Evolutionary conservation across 2,329 filamentous ascomycete genomes (phyloP).

Genomic region (Cladophialophora carrionii): DNA sequence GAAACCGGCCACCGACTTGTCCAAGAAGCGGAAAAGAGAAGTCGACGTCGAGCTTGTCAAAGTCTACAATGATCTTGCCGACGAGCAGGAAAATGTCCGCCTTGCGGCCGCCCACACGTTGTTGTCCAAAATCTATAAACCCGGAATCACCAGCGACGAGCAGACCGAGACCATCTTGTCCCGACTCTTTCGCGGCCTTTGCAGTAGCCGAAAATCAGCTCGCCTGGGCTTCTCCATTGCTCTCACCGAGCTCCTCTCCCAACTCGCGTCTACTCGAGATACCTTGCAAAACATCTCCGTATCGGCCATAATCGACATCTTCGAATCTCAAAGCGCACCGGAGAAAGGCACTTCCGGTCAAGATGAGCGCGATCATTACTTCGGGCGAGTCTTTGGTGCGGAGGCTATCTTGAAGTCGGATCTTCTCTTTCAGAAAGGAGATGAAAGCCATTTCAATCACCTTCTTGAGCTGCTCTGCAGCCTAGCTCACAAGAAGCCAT

Average conservation of each 20-base stretch:
- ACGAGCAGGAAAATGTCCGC: slow-evolving; percentile 52
- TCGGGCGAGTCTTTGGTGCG: slow-evolving; percentile 84
- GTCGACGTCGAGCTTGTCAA: slow-evolving; percentile 53
- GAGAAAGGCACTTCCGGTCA: slow-evolving; percentile 61
- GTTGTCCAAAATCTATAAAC: slow-evolving; percentile 50
- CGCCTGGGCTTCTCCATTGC: slow-evolving; percentile 88
- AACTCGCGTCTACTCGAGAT: slow-evolving; percentile 60
- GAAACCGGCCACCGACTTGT: slow-evolving; percentile 11
- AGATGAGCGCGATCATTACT: slow-evolving; percentile 82
- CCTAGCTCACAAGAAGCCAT: slow-evolving; percentile 78
- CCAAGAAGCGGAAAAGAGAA: slow-evolving; percentile 38
- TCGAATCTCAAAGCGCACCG: slow-evolving; percentile 57
- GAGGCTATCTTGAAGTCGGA: slow-evolving; percentile 82
- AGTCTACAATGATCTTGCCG: slow-evolving; percentile 55
- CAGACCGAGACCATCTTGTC: slow-evolving; percentile 52
- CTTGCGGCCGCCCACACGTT: slow-evolving; percentile 51
- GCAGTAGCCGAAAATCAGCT: slow-evolving; percentile 86
- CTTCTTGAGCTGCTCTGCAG: slow-evolving; percentile 74
- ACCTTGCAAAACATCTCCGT: slow-evolving; percentile 41
- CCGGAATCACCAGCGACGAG: slow-evolving; percentile 47
- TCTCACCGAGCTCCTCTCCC: slow-evolving; percentile 75
- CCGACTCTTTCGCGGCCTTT: slow-evolving; percentile 81
- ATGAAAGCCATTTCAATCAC: slow-evolving; percentile 56
- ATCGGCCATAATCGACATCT: slow-evolving; percentile 54
- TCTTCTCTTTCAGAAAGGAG: slow-evolving; percentile 64